Evolutionary conservation across 2,329 filamentous ascomycete genomes (phyloP).

Genomic region (Aspergillus oerlinghausenensis): DNA sequence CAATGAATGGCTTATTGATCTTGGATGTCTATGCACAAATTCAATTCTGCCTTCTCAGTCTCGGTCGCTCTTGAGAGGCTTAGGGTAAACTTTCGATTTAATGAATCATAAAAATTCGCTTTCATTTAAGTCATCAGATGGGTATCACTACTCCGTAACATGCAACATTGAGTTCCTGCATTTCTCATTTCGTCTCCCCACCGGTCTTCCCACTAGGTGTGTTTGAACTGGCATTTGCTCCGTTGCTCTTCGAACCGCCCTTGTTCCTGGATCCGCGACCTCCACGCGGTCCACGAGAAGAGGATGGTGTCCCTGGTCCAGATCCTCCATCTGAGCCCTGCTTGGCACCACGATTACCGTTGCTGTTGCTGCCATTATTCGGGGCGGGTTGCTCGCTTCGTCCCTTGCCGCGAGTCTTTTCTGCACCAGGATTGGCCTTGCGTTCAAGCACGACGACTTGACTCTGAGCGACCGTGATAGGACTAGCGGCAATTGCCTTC

Average conservation of each 20-base stretch:
- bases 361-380: slow-evolving; percentile 2
- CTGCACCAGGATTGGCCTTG: slow-evolving; percentile 31
- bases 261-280: slow-evolving; percentile 16
- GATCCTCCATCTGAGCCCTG: slow-evolving; percentile 14
- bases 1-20: too few species aligned
- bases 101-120: background rate
- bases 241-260: slow-evolving; percentile 10
- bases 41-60: background rate
- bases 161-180: background rate
- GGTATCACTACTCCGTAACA: background rate
- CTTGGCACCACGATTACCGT: slow-evolving; percentile 4
- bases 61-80: background rate
- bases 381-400: slow-evolving; percentile 19
- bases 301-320: slow-evolving; percentile 2
- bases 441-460: slow-evolving; percentile 78
- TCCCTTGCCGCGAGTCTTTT: slow-evolving; percentile 30
- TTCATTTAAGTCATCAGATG: background rate
- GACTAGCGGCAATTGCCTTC: slow-evolving; percentile 77
- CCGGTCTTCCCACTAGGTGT: slow-evolving; percentile 8
- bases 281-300: slow-evolving; percentile 16
- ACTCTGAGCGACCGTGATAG: slow-evolving; percentile 75
- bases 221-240: slow-evolving; percentile 6
- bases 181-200: slow-evolving; percentile 13
- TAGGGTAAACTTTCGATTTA: background rate
- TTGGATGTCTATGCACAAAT: background rate